Percentiles rank a stretch among this genome's conserved stretches.
These are phyloP conservation scores for Pichia occidentalis DNA, from an alignment of 805 yeast species.

Conservation along the genomic window DNA sequence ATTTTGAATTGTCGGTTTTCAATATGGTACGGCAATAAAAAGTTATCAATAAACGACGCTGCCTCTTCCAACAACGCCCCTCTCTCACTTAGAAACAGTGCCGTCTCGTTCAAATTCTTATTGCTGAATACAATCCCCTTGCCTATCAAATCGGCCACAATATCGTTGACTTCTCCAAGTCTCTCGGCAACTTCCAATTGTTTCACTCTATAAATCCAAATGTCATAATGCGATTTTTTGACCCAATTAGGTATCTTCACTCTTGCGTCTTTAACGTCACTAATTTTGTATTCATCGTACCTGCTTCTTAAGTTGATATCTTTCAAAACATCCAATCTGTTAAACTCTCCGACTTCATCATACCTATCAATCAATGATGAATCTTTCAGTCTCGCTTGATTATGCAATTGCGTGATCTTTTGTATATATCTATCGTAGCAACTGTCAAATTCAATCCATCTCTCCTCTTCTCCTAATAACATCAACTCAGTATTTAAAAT, in stretches of 20 bases:
- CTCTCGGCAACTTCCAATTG: constrained; percentile 25
- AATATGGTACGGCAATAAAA: constrained; percentile 23
- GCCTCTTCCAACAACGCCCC: constrained; percentile 18
- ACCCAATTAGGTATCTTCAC: constrained; percentile 22
- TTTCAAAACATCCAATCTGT: constrained; percentile 7
- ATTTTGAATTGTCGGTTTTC: constrained; percentile 6
- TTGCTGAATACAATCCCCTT: constrained; percentile 27
- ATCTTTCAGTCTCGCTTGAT: constrained; percentile 13
- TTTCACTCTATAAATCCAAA: constrained; percentile 28
- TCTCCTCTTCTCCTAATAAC: constrained; percentile 26
- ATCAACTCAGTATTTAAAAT: constrained; percentile 24
- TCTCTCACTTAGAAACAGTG: constrained; percentile 19
- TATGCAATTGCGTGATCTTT: constrained; percentile 15
- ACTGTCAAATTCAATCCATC: constrained; percentile 30
- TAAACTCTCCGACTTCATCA: constrained; percentile 5
- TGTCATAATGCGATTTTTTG: constrained; percentile 21
- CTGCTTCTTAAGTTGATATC: constrained; percentile 5
- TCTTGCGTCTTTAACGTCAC: constrained; percentile 3
- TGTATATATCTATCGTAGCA: constrained; percentile 22
- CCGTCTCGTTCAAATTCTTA: constrained; percentile 25
- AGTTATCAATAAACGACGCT: constrained; percentile 24
- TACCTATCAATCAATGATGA: not conserved
- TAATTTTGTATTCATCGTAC: constrained; percentile 16
- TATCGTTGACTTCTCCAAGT: constrained; percentile 15
- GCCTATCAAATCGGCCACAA: constrained; percentile 15